phyloP scores from a whole-genome alignment of 179 eudicot species.

The Beta lomatogona region DNA sequence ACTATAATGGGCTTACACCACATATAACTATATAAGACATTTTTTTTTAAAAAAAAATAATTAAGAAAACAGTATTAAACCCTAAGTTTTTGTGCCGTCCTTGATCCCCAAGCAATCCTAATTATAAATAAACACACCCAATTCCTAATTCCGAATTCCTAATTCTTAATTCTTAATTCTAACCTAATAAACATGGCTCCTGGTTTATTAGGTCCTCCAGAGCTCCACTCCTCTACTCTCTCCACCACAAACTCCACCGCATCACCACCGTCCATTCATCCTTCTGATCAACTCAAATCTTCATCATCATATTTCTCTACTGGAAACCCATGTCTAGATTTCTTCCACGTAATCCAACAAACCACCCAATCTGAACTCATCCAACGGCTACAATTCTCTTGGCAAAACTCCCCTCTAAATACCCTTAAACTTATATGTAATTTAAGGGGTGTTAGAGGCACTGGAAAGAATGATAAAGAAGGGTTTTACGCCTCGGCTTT shows the following conservation, averaged over 20 bases:
- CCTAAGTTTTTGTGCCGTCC: no score
- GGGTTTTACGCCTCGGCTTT: slow-evolving; percentile 50
- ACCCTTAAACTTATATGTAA: slow-evolving; percentile 55
- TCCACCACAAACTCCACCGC: neutral
- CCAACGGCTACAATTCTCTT: slow-evolving; percentile 23
- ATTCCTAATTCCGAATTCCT: no score
- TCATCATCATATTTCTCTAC: slow-evolving; percentile 19
- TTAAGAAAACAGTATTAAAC: no score
- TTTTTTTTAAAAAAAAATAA: no score
- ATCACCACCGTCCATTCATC: slow-evolving; percentile 8
- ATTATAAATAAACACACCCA: no score
- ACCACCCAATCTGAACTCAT: slow-evolving; percentile 21
- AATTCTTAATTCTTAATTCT: no score
- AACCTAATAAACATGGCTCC: slow-evolving; percentile 1
- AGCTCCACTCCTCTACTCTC: neutral
- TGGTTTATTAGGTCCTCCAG: slow-evolving; percentile 23
- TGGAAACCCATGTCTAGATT: slow-evolving; percentile 47
- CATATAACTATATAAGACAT: no score
- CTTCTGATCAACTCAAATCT: neutral
- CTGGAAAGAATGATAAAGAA: slow-evolving; percentile 55
- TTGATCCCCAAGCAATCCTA: no score
- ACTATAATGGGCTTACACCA: no score
- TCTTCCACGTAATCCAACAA: slow-evolving; percentile 45
- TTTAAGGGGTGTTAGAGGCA: slow-evolving; percentile 52
- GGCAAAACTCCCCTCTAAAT: slow-evolving; percentile 44